Evolutionary conservation across 139 green algal species (phyloP).

Genomic region (Micractinium conductrix): DNA sequence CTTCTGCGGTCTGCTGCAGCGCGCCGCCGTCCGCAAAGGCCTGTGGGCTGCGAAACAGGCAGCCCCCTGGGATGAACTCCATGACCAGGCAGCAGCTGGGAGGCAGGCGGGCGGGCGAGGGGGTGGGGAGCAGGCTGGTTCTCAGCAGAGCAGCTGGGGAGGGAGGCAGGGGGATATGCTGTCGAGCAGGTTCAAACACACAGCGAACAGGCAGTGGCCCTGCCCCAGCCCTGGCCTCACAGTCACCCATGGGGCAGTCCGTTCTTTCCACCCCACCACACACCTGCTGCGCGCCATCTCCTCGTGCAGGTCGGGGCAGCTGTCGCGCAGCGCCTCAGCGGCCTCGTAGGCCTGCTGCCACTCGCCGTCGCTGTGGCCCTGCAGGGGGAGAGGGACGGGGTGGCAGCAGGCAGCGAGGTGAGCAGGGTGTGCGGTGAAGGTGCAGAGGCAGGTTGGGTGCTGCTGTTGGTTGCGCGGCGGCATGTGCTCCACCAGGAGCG

Average conservation of each 20-base stretch:
- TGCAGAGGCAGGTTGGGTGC: too few species aligned
- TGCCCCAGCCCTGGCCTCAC: too few species aligned
- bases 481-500: too few species aligned
- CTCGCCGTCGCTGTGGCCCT: slow-evolving; percentile 37
- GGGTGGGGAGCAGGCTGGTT: not conserved
- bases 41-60: slow-evolving; percentile 50
- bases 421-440: too few species aligned
- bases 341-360: slow-evolving; percentile 43
- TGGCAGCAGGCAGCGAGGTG: not conserved
- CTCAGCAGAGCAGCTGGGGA: too few species aligned
- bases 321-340: slow-evolving; percentile 29
- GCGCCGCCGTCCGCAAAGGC: slow-evolving; percentile 44
- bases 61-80: slow-evolving; percentile 70
- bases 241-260: too few species aligned
- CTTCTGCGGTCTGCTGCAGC: slow-evolving; percentile 47
- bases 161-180: not conserved
- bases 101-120: not conserved
- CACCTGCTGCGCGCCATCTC: slow-evolving; percentile 57
- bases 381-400: not conserved
- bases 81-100: slow-evolving; percentile 73
- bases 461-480: too few species aligned
- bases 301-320: slow-evolving; percentile 55
- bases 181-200: too few species aligned
- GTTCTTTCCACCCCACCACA: too few species aligned
- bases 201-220: too few species aligned